Conservation (phyloP, 129 eudicot species). For the Sambucus nigra region DNA sequence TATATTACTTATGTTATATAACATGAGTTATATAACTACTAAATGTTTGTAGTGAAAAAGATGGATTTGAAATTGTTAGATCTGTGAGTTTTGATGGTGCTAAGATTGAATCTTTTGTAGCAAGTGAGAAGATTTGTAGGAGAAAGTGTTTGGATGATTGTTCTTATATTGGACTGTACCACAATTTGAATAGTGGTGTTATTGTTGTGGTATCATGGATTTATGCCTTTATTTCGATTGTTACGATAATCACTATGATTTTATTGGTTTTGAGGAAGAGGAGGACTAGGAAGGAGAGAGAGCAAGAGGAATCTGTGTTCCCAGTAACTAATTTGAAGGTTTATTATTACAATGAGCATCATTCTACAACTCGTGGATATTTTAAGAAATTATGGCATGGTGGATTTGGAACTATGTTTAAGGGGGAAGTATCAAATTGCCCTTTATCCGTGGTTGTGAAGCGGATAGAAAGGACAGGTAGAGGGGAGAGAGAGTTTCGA, state of each 20-base stretch:
- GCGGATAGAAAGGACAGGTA: slow-evolving; percentile 76
- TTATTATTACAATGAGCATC: slow-evolving; percentile 76
- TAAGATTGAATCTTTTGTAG: slow-evolving; percentile 23
- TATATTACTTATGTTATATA: too few relatives aligned
- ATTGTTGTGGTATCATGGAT: slow-evolving; percentile 22
- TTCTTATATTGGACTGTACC: slow-evolving; percentile 51
- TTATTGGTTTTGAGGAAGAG: slow-evolving; percentile 29
- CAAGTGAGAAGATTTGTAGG: slow-evolving; percentile 42
- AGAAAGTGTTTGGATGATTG: slow-evolving; percentile 53
- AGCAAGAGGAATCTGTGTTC: slow-evolving; percentile 46
- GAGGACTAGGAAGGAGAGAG: slow-evolving; percentile 27
- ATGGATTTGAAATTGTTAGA: slow-evolving; percentile 52
- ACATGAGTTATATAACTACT: too few relatives aligned
- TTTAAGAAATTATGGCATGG: slow-evolving; percentile 89
- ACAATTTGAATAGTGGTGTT: slow-evolving; percentile 31
- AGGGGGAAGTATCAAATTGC: slow-evolving; percentile 50
- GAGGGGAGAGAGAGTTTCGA: slow-evolving; percentile 86
- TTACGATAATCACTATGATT: slow-evolving; percentile 8
- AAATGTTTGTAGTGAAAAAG: slow-evolving; percentile 24
- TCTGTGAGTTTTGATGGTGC: slow-evolving; percentile 41
- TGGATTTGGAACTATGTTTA: slow-evolving; percentile 81
- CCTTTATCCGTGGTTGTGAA: slow-evolving; percentile 65
- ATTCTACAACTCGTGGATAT: slow-evolving; percentile 67
- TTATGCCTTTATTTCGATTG: slow-evolving; percentile 24
- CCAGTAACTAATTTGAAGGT: slow-evolving; percentile 63